These are phyloP conservation scores for Lolium rigidum DNA, from an alignment of 176 grass and related monocot genomes.

Conservation along the genomic window DNA sequence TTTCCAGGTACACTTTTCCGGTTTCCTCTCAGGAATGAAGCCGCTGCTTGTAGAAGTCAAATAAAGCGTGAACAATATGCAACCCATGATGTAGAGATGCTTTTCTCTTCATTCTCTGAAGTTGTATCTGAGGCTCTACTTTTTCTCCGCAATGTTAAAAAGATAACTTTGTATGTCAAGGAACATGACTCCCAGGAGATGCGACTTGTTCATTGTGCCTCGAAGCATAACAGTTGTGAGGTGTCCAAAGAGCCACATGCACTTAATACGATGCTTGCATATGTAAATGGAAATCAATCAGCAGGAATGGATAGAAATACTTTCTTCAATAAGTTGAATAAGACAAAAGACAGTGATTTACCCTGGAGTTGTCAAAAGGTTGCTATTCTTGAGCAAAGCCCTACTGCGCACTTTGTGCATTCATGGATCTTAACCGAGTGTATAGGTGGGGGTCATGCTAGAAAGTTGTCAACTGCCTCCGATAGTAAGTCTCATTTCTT, in stretches of 20 bases:
- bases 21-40: conserved; percentile 91
- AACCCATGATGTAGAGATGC: conserved; percentile 82
- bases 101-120: conserved; percentile 92
- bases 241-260: conserved; percentile 71
- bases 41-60: conserved; percentile 89
- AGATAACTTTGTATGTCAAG: conserved; percentile 88
- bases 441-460: conserved; percentile 89
- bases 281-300: conserved; percentile 73
- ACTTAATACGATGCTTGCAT: conserved; percentile 72
- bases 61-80: conserved; percentile 96
- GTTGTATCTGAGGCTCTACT: conserved; percentile 84
- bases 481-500: conserved; percentile 84
- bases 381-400: conserved; percentile 72
- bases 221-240: conserved; percentile 57
- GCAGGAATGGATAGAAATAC: conserved; percentile 80
- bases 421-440: conserved; percentile 91
- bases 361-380: conserved; percentile 91
- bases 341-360: conserved; percentile 80
- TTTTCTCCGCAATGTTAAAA: conserved; percentile 89
- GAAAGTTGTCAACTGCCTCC: conserved; percentile 68
- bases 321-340: conserved; percentile 88
- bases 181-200: conserved; percentile 75
- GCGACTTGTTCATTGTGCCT: conserved; percentile 75
- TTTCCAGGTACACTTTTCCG: conserved; percentile 97
- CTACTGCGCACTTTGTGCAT: conserved; percentile 50